Evolutionary conservation across 768 basidiomycete genomes (phyloP).

Genomic region (Dacryopinax spathularia): DNA sequence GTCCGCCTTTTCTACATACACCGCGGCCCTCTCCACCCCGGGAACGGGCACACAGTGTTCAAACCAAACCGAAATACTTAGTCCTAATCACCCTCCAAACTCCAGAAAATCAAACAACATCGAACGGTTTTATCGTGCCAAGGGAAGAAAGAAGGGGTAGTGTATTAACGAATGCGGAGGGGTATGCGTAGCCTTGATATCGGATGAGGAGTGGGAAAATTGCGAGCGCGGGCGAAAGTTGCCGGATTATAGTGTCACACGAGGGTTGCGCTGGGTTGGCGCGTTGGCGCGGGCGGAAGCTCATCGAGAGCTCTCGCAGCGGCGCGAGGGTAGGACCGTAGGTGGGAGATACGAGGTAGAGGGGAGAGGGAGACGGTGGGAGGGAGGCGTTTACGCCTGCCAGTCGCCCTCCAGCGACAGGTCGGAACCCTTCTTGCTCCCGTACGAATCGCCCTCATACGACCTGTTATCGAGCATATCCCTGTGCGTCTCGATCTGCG

Average conservation of each 20-base stretch:
- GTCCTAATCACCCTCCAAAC: too few relatives aligned
- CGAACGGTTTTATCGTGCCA: too few relatives aligned
- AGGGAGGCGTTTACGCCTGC: not conserved
- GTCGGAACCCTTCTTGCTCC: not conserved
- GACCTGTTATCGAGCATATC: not conserved
- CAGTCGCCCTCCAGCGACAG: not conserved
- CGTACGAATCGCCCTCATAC: not conserved
- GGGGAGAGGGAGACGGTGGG: not conserved
- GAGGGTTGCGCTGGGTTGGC: not conserved
- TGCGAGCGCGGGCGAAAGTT: not conserved
- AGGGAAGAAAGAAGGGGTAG: not conserved
- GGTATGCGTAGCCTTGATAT: not conserved
- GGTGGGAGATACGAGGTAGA: too few relatives aligned
- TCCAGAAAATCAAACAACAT: too few relatives aligned
- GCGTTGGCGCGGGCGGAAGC: not conserved
- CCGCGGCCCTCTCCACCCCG: not conserved
- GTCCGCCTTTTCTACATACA: slow-evolving; percentile 5
- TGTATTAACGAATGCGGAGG: slow-evolving; percentile 1
- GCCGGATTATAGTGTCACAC: not conserved
- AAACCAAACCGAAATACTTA: too few relatives aligned
- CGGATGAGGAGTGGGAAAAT: not conserved
- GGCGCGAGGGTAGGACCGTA: too few relatives aligned
- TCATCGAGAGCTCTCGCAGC: not conserved
- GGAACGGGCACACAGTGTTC: too few relatives aligned
- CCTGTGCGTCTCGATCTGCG: not conserved